Conservation (phyloP, 805 yeast genomes). For the Saturnispora dispora region DNA sequence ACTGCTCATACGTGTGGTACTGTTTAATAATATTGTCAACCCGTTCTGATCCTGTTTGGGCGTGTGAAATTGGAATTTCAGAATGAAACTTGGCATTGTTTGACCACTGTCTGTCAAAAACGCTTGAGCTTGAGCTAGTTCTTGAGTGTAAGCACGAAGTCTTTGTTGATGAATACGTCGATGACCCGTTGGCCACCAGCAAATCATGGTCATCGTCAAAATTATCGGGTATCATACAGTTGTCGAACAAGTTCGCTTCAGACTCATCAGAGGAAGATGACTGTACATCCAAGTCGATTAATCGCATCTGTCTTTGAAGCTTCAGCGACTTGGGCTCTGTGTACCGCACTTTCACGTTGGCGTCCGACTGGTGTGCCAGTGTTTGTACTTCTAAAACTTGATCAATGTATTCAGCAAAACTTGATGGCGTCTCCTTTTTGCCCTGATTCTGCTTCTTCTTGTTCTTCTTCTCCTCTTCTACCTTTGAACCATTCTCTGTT, state of each 20-base stretch:
- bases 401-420: conserved; percentile 21
- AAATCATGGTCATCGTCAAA: conserved; percentile 12
- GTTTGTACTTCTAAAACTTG: conserved; percentile 15
- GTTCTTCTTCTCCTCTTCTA: not conserved
- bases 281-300: conserved; percentile 21
- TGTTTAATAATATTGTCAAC: conserved; percentile 25
- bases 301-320: conserved; percentile 24
- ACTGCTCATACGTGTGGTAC: conserved; percentile 8
- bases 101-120: conserved; percentile 13
- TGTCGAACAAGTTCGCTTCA: conserved; percentile 14
- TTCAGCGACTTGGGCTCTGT: conserved; percentile 15
- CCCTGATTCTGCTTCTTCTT: not conserved
- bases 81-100: not conserved
- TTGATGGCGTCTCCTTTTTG: conserved; percentile 17
- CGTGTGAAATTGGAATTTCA: not conserved
- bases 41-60: conserved; percentile 22
- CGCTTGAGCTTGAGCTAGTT: conserved; percentile 7
- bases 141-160: not conserved
- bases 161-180: not conserved
- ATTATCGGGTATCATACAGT: conserved; percentile 8
- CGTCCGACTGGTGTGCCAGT: conserved; percentile 20
- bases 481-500: not conserved
- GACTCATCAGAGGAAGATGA: conserved; percentile 8
- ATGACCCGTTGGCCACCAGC: not conserved
- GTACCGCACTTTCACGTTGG: conserved; percentile 5